These are phyloP conservation scores for Ganoderma sinense DNA, from an alignment of 1,284 basidiomycete genomes.

Conservation along the genomic window DNA sequence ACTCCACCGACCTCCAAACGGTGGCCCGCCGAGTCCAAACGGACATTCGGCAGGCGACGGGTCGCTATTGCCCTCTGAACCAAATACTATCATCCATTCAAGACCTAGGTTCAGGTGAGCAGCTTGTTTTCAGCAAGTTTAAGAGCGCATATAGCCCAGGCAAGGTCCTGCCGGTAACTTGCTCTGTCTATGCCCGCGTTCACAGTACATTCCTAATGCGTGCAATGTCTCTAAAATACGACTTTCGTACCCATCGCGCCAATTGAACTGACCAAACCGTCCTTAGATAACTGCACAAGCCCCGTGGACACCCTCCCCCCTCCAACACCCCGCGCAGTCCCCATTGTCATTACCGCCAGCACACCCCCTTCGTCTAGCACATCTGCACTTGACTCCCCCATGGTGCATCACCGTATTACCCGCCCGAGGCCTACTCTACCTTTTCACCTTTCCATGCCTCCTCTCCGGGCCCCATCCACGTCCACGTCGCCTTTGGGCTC, in stretches of 20 bases:
- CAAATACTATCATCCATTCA: conserved; percentile 25
- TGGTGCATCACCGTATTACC: conserved; percentile 40
- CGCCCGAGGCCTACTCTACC: conserved; percentile 36
- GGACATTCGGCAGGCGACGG: conserved; percentile 20
- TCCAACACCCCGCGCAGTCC: conserved; percentile 2
- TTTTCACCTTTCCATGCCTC: conserved; percentile 37
- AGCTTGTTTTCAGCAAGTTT: background rate
- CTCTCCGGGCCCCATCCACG: conserved; percentile 1
- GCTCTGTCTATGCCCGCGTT: background rate
- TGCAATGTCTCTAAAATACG: background rate
- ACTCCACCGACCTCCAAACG: conserved; percentile 4
- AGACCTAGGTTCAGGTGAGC: conserved; percentile 15
- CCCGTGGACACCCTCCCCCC: background rate
- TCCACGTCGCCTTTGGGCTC: conserved; percentile 12
- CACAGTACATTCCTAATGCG: background rate
- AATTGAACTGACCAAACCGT: background rate
- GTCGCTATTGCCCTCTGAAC: conserved; percentile 23
- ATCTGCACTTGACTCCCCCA: conserved; percentile 12
- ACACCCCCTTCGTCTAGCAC: background rate
- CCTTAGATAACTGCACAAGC: background rate
- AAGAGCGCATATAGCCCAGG: background rate
- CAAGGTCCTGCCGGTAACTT: background rate
- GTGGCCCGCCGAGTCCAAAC: conserved; percentile 28
- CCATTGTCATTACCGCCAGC: background rate
- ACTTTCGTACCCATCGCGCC: background rate